These are phyloP conservation scores for Trypanosoma cruzi DNA, from an alignment of 208 protist genomes.

Conservation along the genomic window DNA sequence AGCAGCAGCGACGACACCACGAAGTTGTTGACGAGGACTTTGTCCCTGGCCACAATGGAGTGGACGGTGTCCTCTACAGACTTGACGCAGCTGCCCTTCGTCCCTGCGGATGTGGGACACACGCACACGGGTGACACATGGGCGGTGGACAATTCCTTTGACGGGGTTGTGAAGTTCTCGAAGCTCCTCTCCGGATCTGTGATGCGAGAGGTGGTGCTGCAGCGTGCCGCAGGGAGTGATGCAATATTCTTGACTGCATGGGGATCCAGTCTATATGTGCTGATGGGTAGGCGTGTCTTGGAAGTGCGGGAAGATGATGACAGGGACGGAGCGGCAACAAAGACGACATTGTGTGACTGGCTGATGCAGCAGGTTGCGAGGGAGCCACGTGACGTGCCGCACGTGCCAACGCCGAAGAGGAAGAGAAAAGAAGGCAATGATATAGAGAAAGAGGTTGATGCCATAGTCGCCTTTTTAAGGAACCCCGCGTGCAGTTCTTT, in stretches of 20 bases:
- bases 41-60: constrained; percentile 17
- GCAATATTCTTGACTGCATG: neutral
- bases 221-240: neutral
- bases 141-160: neutral
- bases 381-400: neutral
- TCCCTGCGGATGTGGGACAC: neutral
- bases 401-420: neutral
- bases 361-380: constrained; percentile 8
- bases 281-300: constrained; percentile 6
- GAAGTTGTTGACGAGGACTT: neutral
- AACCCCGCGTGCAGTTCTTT: neutral
- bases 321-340: neutral
- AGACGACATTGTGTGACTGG: constrained; percentile 21
- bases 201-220: constrained; percentile 9
- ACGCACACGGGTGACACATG: constrained; percentile 9
- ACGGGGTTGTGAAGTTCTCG: constrained; percentile 4
- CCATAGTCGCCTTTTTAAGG: constrained; percentile 13
- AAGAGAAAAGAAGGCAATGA: neutral
- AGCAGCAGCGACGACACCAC: neutral
- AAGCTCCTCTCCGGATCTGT: constrained; percentile 1
- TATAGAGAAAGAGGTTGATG: constrained; percentile 5
- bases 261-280: constrained; percentile 14
- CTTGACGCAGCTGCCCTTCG: neutral
- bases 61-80: constrained; percentile 5
- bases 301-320: constrained; percentile 2